Conservation (phyloP, 495 filamentous ascomycete genomes). For the Aspergillus conjunctus region DNA sequence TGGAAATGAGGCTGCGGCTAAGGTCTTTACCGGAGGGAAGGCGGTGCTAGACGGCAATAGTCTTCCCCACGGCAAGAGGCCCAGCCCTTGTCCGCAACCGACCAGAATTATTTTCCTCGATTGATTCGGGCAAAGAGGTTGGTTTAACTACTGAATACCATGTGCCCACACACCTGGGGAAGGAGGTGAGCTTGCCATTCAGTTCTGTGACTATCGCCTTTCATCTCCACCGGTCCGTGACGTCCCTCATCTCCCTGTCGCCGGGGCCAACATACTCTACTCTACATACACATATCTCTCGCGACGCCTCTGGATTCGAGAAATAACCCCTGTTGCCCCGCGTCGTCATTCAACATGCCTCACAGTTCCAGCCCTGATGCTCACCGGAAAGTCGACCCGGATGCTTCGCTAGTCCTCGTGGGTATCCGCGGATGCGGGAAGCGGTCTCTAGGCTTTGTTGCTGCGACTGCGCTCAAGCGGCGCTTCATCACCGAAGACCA, state of each 20-base stretch:
- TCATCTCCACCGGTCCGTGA: neutral
- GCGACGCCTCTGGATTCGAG: neutral
- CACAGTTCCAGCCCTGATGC: slow-evolving; percentile 53
- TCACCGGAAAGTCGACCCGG: slow-evolving; percentile 54
- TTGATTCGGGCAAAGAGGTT: neutral
- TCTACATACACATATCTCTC: neutral
- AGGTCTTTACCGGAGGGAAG: slow-evolving; percentile 21
- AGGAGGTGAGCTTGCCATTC: neutral
- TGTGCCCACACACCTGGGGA: neutral
- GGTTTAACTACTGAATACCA: neutral
- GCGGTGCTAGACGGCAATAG: slow-evolving; percentile 16
- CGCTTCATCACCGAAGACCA: slow-evolving; percentile 77
- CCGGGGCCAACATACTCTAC: neutral
- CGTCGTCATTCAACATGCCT: slow-evolving; percentile 26
- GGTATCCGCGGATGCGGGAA: slow-evolving; percentile 79
- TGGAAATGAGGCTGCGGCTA: slow-evolving; percentile 9
- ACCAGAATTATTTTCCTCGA: neutral
- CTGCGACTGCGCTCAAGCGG: slow-evolving; percentile 70
- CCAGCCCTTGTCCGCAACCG: neutral
- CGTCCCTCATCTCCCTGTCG: neutral
- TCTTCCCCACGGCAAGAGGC: neutral
- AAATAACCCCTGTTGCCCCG: slow-evolving; percentile 5
- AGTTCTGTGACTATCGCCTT: neutral
- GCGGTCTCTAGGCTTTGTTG: slow-evolving; percentile 76
- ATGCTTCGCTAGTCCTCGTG: slow-evolving; percentile 75